Base-by-base conservation (phyloP, 1,284 basidiomycete genomes). In the Trichosporon sp. region DNA sequence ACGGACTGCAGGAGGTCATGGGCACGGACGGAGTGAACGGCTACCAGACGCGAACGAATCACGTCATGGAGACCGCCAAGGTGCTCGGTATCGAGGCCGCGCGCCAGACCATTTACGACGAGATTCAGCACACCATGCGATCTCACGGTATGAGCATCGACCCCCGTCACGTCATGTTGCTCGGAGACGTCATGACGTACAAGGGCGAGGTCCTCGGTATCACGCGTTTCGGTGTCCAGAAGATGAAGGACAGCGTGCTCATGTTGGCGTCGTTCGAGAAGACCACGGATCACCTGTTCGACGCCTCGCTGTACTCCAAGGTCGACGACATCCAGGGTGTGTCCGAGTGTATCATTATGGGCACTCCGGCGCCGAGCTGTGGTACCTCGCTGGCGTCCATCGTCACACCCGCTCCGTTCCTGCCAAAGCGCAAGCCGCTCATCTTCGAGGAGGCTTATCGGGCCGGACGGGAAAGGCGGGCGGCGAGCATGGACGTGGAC, bases 261-360 rank as follows among this genome's bases (percentile, higher is more conserved):
- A 99, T 99, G 96, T 84, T 99, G 74, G 96, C 96, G 10, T 96
- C 93, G 32, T 99, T 99, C 79, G 96, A 99, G 81, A 99, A 99
- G 83, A 99, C 96, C 29, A 99, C 96, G 11, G 96, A 99, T 82
- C 96, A 99, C 79, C 82, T 99, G 67, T 99, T 99, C 81, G 95
- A 99, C 74, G 96, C 96, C 1, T 91, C 96, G 4, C 89, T 96
- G 9, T 96, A 89, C 78, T 93, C 94, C 19, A 98, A 99, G 82
- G 93, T 89, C 61, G 96, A 99, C 75, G 87, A 86, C 63, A 96
- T 99, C 65, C 88, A 92, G 34, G 96, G 96, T 64, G 95, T 99
- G 0, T 97, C 94, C 19, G 96, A 99, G 80, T 97, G 95, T 78
- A 99, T 99, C 79, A 99, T 99, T 78, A 96, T 99, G 92, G 95